Evolutionary conservation across 2,329 filamentous ascomycete genomes (phyloP).

Genomic region (Coleophoma cylindrospora): DNA sequence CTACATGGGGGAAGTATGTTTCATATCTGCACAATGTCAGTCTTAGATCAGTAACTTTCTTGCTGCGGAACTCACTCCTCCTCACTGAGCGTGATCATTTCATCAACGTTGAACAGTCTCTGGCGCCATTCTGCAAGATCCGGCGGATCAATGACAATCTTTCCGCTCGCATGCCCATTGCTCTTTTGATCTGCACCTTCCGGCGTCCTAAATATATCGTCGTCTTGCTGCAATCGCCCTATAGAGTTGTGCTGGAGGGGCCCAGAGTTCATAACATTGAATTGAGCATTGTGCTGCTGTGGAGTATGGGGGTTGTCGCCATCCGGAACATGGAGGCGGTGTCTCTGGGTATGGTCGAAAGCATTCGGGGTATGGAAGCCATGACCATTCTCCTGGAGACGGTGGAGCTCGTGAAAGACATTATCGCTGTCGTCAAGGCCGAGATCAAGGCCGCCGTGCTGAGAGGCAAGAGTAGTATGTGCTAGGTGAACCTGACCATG

Average conservation of each 20-base stretch:
- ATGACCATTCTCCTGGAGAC: conserved; percentile 28
- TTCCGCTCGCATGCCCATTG: conserved; percentile 48
- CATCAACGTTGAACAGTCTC: conserved; percentile 70
- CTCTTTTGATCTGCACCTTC: conserved; percentile 35
- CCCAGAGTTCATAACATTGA: conserved; percentile 38
- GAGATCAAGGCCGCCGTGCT: conserved; percentile 32
- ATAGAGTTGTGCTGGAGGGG: conserved; percentile 27
- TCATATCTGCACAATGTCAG: conserved; percentile 50
- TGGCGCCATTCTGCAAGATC: conserved; percentile 65
- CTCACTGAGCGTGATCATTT: conserved; percentile 65
- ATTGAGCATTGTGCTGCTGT: conserved; percentile 34
- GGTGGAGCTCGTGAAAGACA: conserved; percentile 32
- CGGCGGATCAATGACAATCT: conserved; percentile 60
- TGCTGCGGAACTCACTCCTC: conserved; percentile 53
- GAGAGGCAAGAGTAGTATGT: conserved; percentile 28
- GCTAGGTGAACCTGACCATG: conserved; percentile 24
- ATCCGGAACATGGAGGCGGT: conserved; percentile 23
- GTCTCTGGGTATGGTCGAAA: conserved; percentile 28
- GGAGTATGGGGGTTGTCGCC: conserved; percentile 28
- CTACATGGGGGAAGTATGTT: conserved; percentile 77
- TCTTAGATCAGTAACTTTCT: too few relatives aligned
- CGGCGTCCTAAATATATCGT: conserved; percentile 29
- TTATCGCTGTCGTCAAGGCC: conserved; percentile 32
- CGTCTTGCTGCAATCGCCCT: conserved; percentile 30
- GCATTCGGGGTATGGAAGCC: conserved; percentile 26